A percentile compares a stretch with the other conserved stretches of the same genome.
Evolutionary conservation across 805 yeast genomes (phyloP).

Genomic region (Metschnikowia peoriensis): DNA sequence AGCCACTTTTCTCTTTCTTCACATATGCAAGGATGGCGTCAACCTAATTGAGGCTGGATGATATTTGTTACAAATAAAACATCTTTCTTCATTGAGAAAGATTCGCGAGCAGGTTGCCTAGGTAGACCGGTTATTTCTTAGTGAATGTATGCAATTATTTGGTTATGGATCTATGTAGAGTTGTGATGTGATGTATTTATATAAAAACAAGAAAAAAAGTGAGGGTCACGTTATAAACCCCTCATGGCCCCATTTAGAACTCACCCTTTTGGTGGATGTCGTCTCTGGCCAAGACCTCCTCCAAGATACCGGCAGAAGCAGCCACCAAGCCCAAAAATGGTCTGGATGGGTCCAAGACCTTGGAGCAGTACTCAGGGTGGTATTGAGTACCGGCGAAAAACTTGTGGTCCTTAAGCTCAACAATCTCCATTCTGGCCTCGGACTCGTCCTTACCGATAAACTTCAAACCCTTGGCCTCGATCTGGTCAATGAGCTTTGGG

Average conservation of each 20-base stretch:
- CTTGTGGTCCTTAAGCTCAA: conserved; percentile 84
- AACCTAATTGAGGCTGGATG: no score
- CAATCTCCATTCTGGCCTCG: conserved; percentile 89
- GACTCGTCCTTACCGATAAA: conserved; percentile 94
- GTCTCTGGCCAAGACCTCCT: conserved; percentile 52
- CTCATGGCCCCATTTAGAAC: conserved; percentile 22
- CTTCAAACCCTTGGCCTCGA: conserved; percentile 76
- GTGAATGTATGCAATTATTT: not conserved
- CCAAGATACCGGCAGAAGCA: conserved; percentile 83
- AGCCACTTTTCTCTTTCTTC: no score
- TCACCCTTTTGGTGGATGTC: conserved; percentile 46
- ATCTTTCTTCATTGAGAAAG: no score
- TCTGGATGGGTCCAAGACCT: conserved; percentile 93
- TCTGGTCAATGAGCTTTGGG: conserved; percentile 68
- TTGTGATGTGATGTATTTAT: no score
- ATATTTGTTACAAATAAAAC: no score
- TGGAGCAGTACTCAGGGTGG: conserved; percentile 96
- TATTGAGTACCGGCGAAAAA: conserved; percentile 94
- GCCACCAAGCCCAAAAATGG: conserved; percentile 97
- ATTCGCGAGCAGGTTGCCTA: no score
- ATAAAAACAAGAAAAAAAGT: not conserved
- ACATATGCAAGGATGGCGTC: no score
- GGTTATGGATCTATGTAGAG: not conserved
- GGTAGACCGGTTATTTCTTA: no score
- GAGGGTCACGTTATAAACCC: not conserved